phyloP scores from a whole-genome alignment of 2,329 filamentous ascomycete genomes.

The Lojkania enalia region DNA sequence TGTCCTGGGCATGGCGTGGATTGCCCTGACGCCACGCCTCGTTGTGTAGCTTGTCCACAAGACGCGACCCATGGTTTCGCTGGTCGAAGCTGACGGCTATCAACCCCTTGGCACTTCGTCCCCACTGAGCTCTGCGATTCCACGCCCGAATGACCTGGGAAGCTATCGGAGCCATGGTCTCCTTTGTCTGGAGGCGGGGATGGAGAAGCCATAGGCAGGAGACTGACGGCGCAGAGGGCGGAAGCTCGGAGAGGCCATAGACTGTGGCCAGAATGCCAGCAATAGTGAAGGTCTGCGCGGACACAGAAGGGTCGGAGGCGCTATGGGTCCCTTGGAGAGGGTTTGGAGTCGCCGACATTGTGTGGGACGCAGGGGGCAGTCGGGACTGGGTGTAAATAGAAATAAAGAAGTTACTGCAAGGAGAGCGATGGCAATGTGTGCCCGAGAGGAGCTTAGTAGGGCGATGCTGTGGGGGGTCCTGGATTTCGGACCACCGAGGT shows the following conservation, averaged over 20 bases:
- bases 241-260: constrained; percentile 78
- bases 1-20: constrained; percentile 81
- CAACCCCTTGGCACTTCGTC: constrained; percentile 56
- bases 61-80: constrained; percentile 82
- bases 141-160: constrained; percentile 69
- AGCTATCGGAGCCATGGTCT: constrained; percentile 76
- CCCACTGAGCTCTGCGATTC: constrained; percentile 53
- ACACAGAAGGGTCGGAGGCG: constrained; percentile 53
- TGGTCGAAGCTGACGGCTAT: constrained; percentile 89
- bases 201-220: constrained; percentile 92
- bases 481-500: too few relatives aligned
- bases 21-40: constrained; percentile 80
- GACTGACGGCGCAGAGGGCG: constrained; percentile 57
- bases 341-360: constrained; percentile 31
- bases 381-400: too few relatives aligned
- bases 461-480: too few relatives aligned
- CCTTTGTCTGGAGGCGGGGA: constrained; percentile 70
- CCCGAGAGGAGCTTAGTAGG: too few relatives aligned
- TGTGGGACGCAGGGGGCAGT: too few relatives aligned
- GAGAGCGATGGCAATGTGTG: too few relatives aligned
- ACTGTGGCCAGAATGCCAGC: constrained; percentile 78
- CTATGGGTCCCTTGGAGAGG: constrained; percentile 37
- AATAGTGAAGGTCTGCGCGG: constrained; percentile 69
- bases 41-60: constrained; percentile 70
- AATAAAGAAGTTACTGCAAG: too few relatives aligned